Conservation (phyloP, 2,329 filamentous ascomycete species). For the Orbilia blumenaviensis region DNA sequence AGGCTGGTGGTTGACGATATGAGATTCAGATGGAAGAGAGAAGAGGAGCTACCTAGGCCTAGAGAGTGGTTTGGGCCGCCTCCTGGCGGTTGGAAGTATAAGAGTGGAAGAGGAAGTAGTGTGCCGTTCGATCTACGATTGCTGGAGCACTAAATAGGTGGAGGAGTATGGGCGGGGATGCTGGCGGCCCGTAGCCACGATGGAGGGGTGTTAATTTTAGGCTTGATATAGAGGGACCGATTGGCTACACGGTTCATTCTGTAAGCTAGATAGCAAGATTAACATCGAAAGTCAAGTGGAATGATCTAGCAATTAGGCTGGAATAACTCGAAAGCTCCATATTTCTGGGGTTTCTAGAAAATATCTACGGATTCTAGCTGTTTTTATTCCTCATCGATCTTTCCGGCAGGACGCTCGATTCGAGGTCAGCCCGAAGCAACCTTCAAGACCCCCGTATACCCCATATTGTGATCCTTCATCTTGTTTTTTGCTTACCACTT, state of each 20-base stretch:
- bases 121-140: slow-evolving; percentile 84
- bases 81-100: slow-evolving; percentile 75
- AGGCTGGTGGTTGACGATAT: slow-evolving; percentile 75
- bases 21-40: slow-evolving; percentile 87
- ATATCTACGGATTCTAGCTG: no score
- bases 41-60: slow-evolving; percentile 82
- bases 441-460: no score
- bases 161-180: not conserved
- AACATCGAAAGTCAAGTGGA: not conserved
- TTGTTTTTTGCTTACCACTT: not conserved
- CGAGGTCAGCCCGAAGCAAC: no score
- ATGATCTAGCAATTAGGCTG: no score
- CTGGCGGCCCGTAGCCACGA: not conserved
- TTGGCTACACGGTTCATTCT: not conserved
- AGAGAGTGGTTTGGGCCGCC: slow-evolving; percentile 73
- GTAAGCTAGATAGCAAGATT: not conserved
- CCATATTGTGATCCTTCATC: not conserved
- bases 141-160: slow-evolving; percentile 60
- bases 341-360: no score
- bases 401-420: no score
- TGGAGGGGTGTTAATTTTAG: not conserved
- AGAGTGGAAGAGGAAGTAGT: slow-evolving; percentile 90
- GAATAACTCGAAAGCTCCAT: not conserved
- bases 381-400: no score
- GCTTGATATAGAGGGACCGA: not conserved